Evolutionary conservation across 1,284 basidiomycete species (phyloP).

Genomic region (Xanthoconium separans): DNA sequence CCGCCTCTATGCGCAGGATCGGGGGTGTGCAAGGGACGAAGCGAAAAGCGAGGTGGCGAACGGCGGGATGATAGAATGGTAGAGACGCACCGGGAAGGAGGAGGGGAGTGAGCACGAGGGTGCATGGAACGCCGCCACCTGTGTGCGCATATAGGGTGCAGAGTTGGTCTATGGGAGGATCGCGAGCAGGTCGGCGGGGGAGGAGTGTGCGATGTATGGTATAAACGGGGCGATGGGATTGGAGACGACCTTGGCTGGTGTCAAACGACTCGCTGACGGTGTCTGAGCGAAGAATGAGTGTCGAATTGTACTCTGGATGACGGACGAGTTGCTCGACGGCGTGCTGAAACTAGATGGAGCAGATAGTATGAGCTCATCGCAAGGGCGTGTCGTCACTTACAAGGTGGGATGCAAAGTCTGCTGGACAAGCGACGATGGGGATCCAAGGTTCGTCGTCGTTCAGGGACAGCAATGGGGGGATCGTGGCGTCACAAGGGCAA

Average conservation of each 20-base stretch:
- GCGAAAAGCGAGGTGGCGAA: constrained; percentile 71
- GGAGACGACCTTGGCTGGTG: constrained; percentile 33
- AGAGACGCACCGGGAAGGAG: constrained; percentile 43
- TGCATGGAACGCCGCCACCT: constrained; percentile 32
- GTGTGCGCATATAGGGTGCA: constrained; percentile 60
- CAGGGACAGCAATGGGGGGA: constrained; percentile 7
- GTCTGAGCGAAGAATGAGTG: constrained; percentile 77
- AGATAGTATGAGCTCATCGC: background rate
- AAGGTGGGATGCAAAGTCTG: constrained; percentile 43
- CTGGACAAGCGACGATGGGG: constrained; percentile 41
- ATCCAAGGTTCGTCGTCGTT: constrained; percentile 26
- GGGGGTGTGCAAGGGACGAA: constrained; percentile 40
- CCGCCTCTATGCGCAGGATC: constrained; percentile 50
- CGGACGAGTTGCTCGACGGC: constrained; percentile 66
- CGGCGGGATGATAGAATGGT: constrained; percentile 81
- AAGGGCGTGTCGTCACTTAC: constrained; percentile 23
- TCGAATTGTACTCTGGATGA: constrained; percentile 83
- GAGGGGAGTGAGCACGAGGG: constrained; percentile 66
- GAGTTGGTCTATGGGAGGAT: constrained; percentile 66
- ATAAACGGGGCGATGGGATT: constrained; percentile 40
- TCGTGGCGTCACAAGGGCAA: constrained; percentile 19
- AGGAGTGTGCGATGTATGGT: constrained; percentile 63
- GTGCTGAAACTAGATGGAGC: constrained; percentile 53
- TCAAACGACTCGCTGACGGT: constrained; percentile 45
- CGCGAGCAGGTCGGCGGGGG: constrained; percentile 71